phyloP scores from a whole-genome alignment of 345 rosid genomes.

The Citrus mangshanensis region DNA sequence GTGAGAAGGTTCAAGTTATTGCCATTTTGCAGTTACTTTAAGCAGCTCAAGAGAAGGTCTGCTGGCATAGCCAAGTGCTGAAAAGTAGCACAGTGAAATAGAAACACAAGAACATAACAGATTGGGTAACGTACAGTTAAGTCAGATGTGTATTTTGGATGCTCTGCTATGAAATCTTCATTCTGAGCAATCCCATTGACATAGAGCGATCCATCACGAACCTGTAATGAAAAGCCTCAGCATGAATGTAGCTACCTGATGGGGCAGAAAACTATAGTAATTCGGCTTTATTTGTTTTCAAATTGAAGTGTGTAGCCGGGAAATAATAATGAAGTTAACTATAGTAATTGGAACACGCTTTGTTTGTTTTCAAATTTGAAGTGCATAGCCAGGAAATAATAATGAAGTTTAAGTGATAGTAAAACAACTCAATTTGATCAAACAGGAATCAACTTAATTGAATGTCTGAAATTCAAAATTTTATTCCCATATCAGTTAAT shows the following conservation, averaged over 20 bases:
- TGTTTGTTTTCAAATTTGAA: not conserved
- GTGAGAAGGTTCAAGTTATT: not conserved
- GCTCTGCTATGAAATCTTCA: slow-evolving; percentile 35
- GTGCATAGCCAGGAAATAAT: not conserved
- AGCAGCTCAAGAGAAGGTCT: not conserved
- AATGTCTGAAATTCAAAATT: not conserved
- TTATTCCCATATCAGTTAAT: not conserved
- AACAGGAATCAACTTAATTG: not conserved
- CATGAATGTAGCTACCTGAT: not conserved
- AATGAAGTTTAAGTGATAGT: not conserved
- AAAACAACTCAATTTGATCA: not conserved
- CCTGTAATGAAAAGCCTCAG: slow-evolving; percentile 21
- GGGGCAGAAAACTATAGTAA: not conserved
- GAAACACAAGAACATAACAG: not conserved
- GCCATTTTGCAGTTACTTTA: not conserved
- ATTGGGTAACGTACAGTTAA: slow-evolving; percentile 26
- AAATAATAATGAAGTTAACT: not conserved
- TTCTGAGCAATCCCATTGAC: slow-evolving; percentile 38
- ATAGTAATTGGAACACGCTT: too few relatives aligned
- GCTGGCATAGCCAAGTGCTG: not conserved
- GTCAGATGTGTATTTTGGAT: slow-evolving; percentile 31
- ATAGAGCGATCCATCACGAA: slow-evolving; percentile 33
- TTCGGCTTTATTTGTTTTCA: not conserved
- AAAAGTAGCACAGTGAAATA: not conserved
- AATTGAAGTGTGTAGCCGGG: not conserved